Evolutionary conservation across 2,329 filamentous ascomycete genomes (phyloP).

Genomic region (Dactylonectria macrodidyma): DNA sequence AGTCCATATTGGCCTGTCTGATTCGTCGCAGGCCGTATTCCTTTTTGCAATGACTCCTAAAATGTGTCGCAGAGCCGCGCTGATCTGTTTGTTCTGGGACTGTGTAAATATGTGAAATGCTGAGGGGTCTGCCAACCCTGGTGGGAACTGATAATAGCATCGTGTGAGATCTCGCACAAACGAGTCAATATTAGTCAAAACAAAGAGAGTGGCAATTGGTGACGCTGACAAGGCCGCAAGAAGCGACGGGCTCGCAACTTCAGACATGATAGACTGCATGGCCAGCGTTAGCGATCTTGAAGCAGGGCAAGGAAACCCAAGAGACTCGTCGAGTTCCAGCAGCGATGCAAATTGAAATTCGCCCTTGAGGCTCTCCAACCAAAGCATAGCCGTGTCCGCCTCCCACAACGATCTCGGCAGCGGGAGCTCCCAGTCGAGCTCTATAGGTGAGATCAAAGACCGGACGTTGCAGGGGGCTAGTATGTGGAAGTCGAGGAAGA

Average conservation of each 20-base stretch:
- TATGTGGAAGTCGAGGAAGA: slow-evolving; percentile 50
- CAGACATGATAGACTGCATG: slow-evolving; percentile 51
- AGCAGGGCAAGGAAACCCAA: slow-evolving; percentile 39
- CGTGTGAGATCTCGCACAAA: slow-evolving; percentile 53
- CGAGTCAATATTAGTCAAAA: slow-evolving; percentile 48
- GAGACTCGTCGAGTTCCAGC: slow-evolving; percentile 27
- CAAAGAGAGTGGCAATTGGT: slow-evolving; percentile 47
- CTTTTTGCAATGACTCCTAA: slow-evolving; percentile 34
- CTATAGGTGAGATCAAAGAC: slow-evolving; percentile 48
- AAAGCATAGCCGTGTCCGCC: slow-evolving; percentile 45
- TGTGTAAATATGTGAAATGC: slow-evolving; percentile 54
- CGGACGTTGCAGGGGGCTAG: slow-evolving; percentile 50
- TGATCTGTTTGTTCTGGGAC: slow-evolving; percentile 48
- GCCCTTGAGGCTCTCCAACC: slow-evolving; percentile 44
- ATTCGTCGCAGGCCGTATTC: slow-evolving; percentile 1
- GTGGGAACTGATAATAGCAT: slow-evolving; percentile 53
- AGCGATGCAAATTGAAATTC: slow-evolving; percentile 33
- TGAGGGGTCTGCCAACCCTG: slow-evolving; percentile 49
- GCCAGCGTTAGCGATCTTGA: slow-evolving; percentile 49
- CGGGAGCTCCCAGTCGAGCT: slow-evolving; percentile 54
- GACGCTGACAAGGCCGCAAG: slow-evolving; percentile 44
- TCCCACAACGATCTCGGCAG: slow-evolving; percentile 49
- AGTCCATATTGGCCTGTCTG: slow-evolving; percentile 47
- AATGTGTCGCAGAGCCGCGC: slow-evolving; percentile 45
- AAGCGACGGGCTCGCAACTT: slow-evolving; percentile 45